Percentiles rank a stretch among this genome's conserved stretches.
phyloP scores from a whole-genome alignment of 1,284 basidiomycete species.

The Sanghuangporus weigelae region DNA sequence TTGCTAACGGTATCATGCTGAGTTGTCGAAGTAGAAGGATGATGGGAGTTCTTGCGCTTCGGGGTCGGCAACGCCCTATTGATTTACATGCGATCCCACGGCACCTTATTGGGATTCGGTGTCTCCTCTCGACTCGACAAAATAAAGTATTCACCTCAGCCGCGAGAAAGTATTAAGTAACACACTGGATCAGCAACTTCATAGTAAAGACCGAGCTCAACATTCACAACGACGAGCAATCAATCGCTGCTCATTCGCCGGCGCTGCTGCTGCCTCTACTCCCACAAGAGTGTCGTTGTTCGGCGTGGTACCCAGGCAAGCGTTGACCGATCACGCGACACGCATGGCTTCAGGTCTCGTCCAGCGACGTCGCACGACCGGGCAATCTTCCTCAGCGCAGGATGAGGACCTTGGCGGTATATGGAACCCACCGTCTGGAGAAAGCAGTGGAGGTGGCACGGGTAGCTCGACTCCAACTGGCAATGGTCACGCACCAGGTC shows the following conservation, averaged over 20 bases:
- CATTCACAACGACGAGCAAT: background rate
- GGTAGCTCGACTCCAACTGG: conserved; percentile 19
- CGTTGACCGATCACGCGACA: background rate
- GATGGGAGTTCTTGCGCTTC: background rate
- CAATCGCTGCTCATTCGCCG: background rate
- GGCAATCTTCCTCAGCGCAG: conserved; percentile 31
- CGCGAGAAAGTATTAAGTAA: background rate
- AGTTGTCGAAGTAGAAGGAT: background rate
- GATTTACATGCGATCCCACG: too few relatives aligned
- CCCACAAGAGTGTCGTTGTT: background rate
- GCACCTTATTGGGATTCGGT: too few relatives aligned
- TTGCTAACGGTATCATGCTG: background rate
- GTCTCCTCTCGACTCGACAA: too few relatives aligned
- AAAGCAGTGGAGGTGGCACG: background rate
- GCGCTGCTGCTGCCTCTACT: background rate
- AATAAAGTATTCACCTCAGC: too few relatives aligned
- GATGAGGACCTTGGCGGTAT: conserved; percentile 30
- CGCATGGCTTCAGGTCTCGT: conserved; percentile 31
- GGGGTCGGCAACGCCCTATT: too few relatives aligned
- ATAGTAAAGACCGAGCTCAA: background rate
- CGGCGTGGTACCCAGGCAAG: background rate
- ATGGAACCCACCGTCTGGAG: conserved; percentile 22
- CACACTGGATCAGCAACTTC: background rate
- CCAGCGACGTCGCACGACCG: conserved; percentile 47
- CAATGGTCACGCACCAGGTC: conserved; percentile 26